Conservation (phyloP, 805 yeast species). For the Candida loeiensis region DNA sequence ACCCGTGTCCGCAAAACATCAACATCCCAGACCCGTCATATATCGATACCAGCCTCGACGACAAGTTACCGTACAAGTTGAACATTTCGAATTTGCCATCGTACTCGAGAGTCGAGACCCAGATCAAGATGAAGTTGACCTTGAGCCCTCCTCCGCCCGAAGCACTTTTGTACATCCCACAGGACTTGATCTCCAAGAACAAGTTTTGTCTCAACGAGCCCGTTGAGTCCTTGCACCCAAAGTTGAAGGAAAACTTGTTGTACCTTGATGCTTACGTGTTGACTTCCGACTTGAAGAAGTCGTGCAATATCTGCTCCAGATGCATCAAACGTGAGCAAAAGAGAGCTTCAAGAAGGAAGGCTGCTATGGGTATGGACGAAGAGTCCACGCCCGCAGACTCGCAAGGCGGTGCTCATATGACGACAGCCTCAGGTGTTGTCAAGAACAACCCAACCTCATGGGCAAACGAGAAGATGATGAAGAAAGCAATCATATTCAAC, state of each 20-base stretch:
- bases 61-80: constrained; percentile 46
- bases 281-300: constrained; percentile 44
- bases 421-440: constrained; percentile 20
- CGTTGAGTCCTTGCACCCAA: constrained; percentile 40
- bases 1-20: constrained; percentile 32
- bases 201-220: constrained; percentile 64
- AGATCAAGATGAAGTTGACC: constrained; percentile 69
- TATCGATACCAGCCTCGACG: constrained; percentile 20
- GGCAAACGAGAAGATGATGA: constrained; percentile 71
- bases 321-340: constrained; percentile 92
- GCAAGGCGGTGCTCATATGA: constrained; percentile 10
- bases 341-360: constrained; percentile 88
- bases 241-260: constrained; percentile 50
- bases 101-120: constrained; percentile 92
- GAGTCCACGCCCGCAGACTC: constrained; percentile 11
- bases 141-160: constrained; percentile 78
- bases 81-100: constrained; percentile 64
- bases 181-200: constrained; percentile 84
- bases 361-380: constrained; percentile 36
- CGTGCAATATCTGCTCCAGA: constrained; percentile 77
- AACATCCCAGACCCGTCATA: constrained; percentile 31
- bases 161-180: constrained; percentile 71
- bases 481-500: constrained; percentile 86
- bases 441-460: constrained; percentile 62
- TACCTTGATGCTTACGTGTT: constrained; percentile 80